Conservation (phyloP, 139 green algal genomes). For the Micractinium conductrix region DNA sequence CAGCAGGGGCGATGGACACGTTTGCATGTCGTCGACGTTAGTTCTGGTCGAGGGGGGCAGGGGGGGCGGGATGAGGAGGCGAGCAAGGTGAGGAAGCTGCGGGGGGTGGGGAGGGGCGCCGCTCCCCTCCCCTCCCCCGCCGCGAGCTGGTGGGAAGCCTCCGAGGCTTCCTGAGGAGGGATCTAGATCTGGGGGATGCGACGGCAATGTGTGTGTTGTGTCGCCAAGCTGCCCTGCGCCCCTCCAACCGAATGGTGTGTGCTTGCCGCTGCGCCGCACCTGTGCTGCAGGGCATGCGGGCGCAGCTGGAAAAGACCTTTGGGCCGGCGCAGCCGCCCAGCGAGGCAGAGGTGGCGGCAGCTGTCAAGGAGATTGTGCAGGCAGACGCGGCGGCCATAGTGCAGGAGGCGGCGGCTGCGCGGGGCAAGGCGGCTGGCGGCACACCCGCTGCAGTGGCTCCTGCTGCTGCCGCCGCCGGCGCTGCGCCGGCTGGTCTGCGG, state of each 20-base stretch:
- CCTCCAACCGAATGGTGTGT: too few relatives aligned
- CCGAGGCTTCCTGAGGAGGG: neutral
- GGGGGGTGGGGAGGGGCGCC: too few relatives aligned
- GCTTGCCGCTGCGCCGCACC: too few relatives aligned
- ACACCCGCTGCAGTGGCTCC: neutral
- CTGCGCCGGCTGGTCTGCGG: neutral
- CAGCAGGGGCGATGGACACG: too few relatives aligned
- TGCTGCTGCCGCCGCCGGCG: neutral
- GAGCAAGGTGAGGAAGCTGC: too few relatives aligned
- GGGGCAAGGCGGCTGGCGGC: neutral
- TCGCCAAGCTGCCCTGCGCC: too few relatives aligned
- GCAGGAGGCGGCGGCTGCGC: neutral
- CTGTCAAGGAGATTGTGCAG: conserved; percentile 36
- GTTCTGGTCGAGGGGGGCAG: too few relatives aligned
- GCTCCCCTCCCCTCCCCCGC: neutral
- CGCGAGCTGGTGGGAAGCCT: neutral
- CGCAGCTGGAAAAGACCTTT: conserved; percentile 27
- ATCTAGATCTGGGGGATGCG: too few relatives aligned
- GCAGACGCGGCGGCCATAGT: neutral
- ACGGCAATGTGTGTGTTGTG: too few relatives aligned
- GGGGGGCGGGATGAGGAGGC: too few relatives aligned
- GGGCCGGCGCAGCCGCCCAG: conserved; percentile 16
- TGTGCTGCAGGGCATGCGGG: conserved; percentile 21
- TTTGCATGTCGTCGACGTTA: too few relatives aligned
- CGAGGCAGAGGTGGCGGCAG: conserved; percentile 17